Percentiles rank a stretch among this genome's conserved stretches.
phyloP scores from a whole-genome alignment of 805 yeast species.

The Yueomyces sp. region DNA sequence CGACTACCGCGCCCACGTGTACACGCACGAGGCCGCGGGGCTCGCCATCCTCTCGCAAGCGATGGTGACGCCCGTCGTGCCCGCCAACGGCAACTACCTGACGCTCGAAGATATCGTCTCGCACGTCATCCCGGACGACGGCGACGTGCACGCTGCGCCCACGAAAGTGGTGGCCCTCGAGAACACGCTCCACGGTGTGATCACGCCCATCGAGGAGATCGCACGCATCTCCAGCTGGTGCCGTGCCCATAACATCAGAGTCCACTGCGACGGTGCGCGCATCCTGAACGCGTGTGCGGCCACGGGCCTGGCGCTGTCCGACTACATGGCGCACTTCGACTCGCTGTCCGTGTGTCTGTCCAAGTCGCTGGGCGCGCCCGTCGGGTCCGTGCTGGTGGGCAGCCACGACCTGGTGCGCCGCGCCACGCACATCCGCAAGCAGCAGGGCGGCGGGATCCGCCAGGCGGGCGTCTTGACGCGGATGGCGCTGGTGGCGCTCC shows the following conservation, averaged over 20 bases:
- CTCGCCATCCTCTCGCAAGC: constrained; percentile 82
- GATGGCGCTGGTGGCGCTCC: constrained; percentile 72
- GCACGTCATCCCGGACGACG: constrained; percentile 55
- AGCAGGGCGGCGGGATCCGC: constrained; percentile 87
- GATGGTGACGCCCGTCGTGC: constrained; percentile 74
- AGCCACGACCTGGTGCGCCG: constrained; percentile 40
- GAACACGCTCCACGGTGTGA: constrained; percentile 75
- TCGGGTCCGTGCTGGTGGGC: constrained; percentile 81
- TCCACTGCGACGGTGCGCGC: constrained; percentile 94
- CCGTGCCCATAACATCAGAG: constrained; percentile 36
- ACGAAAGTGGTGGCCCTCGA: constrained; percentile 76
- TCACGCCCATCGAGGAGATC: constrained; percentile 72
- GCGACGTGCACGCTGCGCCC: constrained; percentile 81
- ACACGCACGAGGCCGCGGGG: constrained; percentile 81
- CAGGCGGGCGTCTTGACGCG: constrained; percentile 72
- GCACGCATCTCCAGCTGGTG: constrained; percentile 60
- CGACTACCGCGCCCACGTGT: constrained; percentile 79
- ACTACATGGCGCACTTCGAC: constrained; percentile 69
- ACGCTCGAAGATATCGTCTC: constrained; percentile 68
- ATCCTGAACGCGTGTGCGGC: constrained; percentile 81
- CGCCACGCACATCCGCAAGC: constrained; percentile 80
- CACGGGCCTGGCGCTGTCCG: constrained; percentile 44
- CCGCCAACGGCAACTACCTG: constrained; percentile 60
- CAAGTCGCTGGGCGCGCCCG: constrained; percentile 86
- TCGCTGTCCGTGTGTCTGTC: constrained; percentile 84